Evolutionary conservation across 495 filamentous ascomycete genomes (phyloP).

Genomic region (Aspergillus sclerotiicarbonarius): DNA sequence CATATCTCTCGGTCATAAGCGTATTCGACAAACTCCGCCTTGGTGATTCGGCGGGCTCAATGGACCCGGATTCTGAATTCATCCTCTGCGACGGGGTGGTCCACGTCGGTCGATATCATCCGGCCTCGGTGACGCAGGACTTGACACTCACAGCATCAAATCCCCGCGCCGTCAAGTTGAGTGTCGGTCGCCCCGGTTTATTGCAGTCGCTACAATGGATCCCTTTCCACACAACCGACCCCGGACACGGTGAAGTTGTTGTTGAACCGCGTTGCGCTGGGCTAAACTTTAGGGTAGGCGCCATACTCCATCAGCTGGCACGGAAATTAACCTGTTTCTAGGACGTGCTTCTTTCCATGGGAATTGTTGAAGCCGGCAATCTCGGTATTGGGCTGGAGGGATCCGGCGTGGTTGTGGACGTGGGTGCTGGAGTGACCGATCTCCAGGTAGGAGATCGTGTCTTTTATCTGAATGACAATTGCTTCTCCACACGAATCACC

Average conservation of each 20-base stretch:
- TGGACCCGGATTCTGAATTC: conserved; percentile 34
- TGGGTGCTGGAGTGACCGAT: conserved; percentile 34
- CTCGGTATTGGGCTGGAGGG: conserved; percentile 21
- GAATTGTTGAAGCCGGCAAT: conserved; percentile 17
- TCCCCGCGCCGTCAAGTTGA: too few relatives aligned
- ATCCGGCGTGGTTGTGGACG: conserved; percentile 36
- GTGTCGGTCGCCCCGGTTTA: too few relatives aligned
- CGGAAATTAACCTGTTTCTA: too few relatives aligned
- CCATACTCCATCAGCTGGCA: too few relatives aligned
- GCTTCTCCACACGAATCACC: neutral
- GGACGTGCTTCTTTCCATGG: conserved; percentile 32
- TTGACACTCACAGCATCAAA: too few relatives aligned
- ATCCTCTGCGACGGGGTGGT: conserved; percentile 23
- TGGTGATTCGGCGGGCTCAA: too few relatives aligned
- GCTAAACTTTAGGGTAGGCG: conserved; percentile 30
- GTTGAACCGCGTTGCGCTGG: conserved; percentile 32
- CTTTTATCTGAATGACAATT: neutral
- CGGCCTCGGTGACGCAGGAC: conserved; percentile 14
- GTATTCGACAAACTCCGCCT: conserved; percentile 25
- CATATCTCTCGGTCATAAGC: conserved; percentile 13
- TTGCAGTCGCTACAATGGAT: too few relatives aligned
- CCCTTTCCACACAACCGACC: too few relatives aligned
- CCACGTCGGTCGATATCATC: conserved; percentile 25
- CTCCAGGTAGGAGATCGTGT: conserved; percentile 40
- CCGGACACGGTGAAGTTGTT: conserved; percentile 23